Evolutionary conservation across 2,329 filamentous ascomycete genomes (phyloP).

Genomic region (Calonectria crousiana): DNA sequence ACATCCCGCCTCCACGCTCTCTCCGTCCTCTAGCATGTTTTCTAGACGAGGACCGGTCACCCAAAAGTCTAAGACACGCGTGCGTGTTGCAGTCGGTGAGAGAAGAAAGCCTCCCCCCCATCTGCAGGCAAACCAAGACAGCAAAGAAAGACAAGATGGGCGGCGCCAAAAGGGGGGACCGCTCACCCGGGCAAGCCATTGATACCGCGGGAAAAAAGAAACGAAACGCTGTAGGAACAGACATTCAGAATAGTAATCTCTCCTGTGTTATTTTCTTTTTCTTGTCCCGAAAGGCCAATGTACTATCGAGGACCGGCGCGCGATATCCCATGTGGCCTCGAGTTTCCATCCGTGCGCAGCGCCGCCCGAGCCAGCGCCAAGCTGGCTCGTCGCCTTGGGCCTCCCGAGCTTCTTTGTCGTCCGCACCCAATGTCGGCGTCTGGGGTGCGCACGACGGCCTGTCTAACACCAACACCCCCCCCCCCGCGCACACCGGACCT

Average conservation of each 20-base stretch:
- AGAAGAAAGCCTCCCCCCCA: not conserved
- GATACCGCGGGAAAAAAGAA: conserved; percentile 1
- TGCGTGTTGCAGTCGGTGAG: conserved; percentile 19
- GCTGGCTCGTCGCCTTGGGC: not conserved
- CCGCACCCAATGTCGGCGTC: conserved; percentile 16
- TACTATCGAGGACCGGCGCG: not conserved
- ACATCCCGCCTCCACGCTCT: conserved; percentile 22
- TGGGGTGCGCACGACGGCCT: conserved; percentile 8
- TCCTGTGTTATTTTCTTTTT: not conserved
- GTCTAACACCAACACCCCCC: not conserved
- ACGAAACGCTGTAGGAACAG: not conserved
- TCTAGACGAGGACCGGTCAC: not conserved
- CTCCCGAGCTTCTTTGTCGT: conserved; percentile 5
- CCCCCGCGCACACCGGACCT: not conserved
- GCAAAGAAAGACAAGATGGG: not conserved
- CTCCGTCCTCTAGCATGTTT: conserved; percentile 3
- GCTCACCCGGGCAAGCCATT: not conserved
- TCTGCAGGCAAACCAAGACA: conserved; percentile 1
- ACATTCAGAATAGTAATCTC: not conserved
- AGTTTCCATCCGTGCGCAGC: conserved; percentile 11
- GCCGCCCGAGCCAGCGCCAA: not conserved
- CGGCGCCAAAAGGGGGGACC: not conserved
- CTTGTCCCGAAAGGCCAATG: not conserved
- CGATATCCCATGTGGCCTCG: not conserved
- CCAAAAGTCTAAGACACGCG: conserved; percentile 36